Conservation (phyloP, 1,139 yeast genomes). For the Suhomyces atakaporum region DNA sequence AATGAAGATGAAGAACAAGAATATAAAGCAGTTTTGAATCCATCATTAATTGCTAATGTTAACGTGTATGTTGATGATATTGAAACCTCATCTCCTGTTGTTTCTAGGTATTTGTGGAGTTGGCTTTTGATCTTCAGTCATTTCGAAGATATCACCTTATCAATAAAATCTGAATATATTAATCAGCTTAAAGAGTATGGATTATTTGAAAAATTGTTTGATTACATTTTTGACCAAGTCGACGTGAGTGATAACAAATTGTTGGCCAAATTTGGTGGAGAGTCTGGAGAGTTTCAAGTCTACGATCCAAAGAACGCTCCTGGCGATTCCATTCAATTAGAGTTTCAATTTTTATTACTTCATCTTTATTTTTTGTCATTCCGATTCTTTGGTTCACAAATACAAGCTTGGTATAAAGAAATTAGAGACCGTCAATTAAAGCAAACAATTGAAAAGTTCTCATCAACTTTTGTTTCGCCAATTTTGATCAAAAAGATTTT, state of each 20-base stretch:
- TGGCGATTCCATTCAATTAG: constrained; percentile 23
- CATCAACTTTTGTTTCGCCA: constrained; percentile 65
- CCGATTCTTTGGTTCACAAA: constrained; percentile 63
- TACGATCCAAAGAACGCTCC: constrained; percentile 24
- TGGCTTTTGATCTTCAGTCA: constrained; percentile 69
- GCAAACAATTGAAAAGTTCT: constrained; percentile 60
- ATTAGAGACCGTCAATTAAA: constrained; percentile 60
- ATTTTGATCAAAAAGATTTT: constrained; percentile 60
- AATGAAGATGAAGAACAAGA: constrained; percentile 16
- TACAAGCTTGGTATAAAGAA: constrained; percentile 71
- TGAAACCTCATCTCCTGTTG: constrained; percentile 28
- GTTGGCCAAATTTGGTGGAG: constrained; percentile 32
- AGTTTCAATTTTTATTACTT: constrained; percentile 42
- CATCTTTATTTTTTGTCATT: constrained; percentile 62
- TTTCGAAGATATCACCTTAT: constrained; percentile 67
- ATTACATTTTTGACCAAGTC: constrained; percentile 52
- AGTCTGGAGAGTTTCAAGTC: constrained; percentile 15
- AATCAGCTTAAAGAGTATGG: constrained; percentile 53
- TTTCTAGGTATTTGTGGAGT: constrained; percentile 59
- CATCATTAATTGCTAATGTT: constrained; percentile 29
- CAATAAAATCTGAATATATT: constrained; percentile 62
- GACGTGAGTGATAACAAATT: constrained; percentile 41
- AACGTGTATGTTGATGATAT: constrained; percentile 33
- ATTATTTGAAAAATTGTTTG: constrained; percentile 48
- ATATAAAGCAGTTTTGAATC: constrained; percentile 37